Conservation (phyloP, 2,329 filamentous ascomycete species). For the Verticillium nubilum region DNA sequence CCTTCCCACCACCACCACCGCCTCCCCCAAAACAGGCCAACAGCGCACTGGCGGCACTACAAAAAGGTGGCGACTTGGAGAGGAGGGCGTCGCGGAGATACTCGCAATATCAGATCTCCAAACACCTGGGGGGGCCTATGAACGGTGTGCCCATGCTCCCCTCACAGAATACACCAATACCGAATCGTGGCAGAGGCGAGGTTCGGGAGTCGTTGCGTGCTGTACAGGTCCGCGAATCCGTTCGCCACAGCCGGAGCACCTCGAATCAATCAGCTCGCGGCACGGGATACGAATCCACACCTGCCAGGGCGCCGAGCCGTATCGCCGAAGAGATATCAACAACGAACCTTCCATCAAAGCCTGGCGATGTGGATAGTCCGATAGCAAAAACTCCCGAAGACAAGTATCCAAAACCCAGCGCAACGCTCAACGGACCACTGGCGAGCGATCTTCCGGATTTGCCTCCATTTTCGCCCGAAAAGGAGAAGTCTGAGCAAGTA, state of each 20-base stretch:
- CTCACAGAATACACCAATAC: conserved; percentile 73
- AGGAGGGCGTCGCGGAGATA: conserved; percentile 88
- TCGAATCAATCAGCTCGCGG: conserved; percentile 37
- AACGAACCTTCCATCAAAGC: background rate
- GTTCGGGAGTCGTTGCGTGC: conserved; percentile 77
- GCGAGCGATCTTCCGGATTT: conserved; percentile 38
- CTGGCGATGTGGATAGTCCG: conserved; percentile 16
- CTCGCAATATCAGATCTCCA: conserved; percentile 94
- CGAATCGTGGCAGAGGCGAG: conserved; percentile 75
- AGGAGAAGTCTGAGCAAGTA: conserved; percentile 12
- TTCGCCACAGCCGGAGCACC: conserved; percentile 42
- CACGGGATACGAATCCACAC: conserved; percentile 48
- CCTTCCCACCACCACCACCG: conserved; percentile 64
- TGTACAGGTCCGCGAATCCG: conserved; percentile 47
- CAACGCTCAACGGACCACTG: conserved; percentile 54
- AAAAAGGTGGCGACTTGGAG: conserved; percentile 88
- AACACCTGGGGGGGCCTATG: conserved; percentile 76
- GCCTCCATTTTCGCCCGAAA: conserved; percentile 21
- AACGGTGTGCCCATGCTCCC: conserved; percentile 85
- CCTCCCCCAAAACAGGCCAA: conserved; percentile 67
- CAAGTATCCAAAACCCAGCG: conserved; percentile 49
- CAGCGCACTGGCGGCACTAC: conserved; percentile 84
- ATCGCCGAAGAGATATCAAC: conserved; percentile 56
- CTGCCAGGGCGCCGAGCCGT: conserved; percentile 51
- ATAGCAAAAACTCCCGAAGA: conserved; percentile 36